Conservation (phyloP, 768 basidiomycete species). For the Lactarius vividus region DNA sequence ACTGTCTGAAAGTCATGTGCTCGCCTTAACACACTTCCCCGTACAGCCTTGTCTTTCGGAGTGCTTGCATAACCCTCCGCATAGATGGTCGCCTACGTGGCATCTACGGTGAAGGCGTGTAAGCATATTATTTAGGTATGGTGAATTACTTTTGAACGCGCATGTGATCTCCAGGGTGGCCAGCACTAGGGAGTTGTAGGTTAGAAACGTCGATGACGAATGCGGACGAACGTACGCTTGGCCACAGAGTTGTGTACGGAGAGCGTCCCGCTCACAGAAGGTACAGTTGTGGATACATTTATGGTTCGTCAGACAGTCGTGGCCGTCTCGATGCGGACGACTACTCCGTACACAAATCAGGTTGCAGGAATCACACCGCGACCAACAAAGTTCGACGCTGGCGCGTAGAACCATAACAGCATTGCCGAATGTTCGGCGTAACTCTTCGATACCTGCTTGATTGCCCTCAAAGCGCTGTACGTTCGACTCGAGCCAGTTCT, state of each 20-base stretch:
- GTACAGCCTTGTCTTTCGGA: slow-evolving; percentile 49
- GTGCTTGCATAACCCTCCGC: slow-evolving; percentile 49
- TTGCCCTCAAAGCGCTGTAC: not conserved
- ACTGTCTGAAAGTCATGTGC: not conserved
- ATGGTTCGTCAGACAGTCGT: not conserved
- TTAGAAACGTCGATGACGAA: not conserved
- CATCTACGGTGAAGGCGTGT: slow-evolving; percentile 40
- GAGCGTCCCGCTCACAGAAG: not conserved
- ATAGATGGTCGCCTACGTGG: slow-evolving; percentile 42
- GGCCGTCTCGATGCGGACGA: not conserved
- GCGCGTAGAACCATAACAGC: not conserved
- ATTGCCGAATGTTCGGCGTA: not conserved
- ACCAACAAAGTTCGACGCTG: not conserved
- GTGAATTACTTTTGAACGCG: slow-evolving; percentile 24
- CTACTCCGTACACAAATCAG: not conserved
- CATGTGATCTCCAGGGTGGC: slow-evolving; percentile 42
- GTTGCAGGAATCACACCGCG: not conserved
- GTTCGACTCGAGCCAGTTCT: not conserved
- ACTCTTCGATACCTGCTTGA: not conserved
- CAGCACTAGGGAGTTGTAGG: not conserved
- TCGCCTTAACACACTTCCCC: slow-evolving; percentile 49
- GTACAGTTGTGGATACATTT: not conserved
- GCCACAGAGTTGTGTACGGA: not conserved
- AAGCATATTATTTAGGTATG: not conserved
- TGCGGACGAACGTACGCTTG: not conserved